Percentiles rank a stretch among this genome's conserved stretches.
phyloP scores from a whole-genome alignment of 495 filamentous ascomycete genomes.

The Cercophora samala region DNA sequence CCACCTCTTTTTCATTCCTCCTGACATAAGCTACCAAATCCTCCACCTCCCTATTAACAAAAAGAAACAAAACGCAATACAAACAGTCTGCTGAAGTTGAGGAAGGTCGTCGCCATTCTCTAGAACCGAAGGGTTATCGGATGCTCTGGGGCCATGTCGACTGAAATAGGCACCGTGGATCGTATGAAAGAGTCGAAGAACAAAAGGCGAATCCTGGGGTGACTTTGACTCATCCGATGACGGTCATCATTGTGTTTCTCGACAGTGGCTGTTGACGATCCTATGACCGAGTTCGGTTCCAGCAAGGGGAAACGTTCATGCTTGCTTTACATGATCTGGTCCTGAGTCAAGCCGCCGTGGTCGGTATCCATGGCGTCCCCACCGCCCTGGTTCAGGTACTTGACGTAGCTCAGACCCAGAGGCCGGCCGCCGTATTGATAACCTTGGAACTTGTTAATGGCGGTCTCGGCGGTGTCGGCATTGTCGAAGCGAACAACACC shows the following conservation, averaged over 20 bases:
- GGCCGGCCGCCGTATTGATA: slow-evolving; percentile 97
- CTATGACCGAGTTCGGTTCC: background rate
- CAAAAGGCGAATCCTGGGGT: background rate
- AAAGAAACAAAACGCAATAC: slow-evolving; percentile 18
- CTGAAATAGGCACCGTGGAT: background rate
- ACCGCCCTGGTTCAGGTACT: slow-evolving; percentile 67
- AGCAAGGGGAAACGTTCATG: background rate
- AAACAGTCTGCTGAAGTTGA: background rate
- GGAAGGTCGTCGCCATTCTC: background rate
- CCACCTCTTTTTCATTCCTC: slow-evolving; percentile 9
- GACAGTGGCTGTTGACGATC: background rate
- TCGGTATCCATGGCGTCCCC: slow-evolving; percentile 82
- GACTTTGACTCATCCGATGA: background rate
- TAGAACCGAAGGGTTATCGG: slow-evolving; percentile 4
- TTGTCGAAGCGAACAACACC: slow-evolving; percentile 92
- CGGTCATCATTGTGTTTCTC: slow-evolving; percentile 23
- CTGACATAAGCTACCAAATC: slow-evolving; percentile 3
- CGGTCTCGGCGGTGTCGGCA: slow-evolving; percentile 80
- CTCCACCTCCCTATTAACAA: slow-evolving; percentile 21
- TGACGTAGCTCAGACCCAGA: slow-evolving; percentile 86
- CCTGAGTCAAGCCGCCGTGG: slow-evolving; percentile 76
- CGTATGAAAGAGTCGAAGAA: background rate
- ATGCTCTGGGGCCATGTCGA: background rate
- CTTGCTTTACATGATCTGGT: slow-evolving; percentile 82
- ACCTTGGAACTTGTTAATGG: slow-evolving; percentile 94